phyloP scores from a whole-genome alignment of 2,329 filamentous ascomycete species.

The Ophiosphaerella narmari region DNA sequence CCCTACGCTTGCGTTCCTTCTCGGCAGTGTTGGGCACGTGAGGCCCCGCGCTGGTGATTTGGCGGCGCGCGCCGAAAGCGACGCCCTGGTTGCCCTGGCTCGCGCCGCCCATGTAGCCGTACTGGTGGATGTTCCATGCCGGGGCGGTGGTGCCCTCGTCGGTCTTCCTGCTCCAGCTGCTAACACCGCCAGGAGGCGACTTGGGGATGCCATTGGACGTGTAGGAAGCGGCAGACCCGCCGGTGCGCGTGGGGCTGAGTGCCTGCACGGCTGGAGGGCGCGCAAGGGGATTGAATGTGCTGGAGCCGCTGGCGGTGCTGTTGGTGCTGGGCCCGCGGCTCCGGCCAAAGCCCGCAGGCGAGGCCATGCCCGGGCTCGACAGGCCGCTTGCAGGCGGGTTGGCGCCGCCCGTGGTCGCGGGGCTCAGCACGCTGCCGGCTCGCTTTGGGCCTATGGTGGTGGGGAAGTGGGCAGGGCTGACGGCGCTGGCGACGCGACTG shows the following conservation, averaged over 20 bases:
- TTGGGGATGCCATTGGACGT: conserved; percentile 54
- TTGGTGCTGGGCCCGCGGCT: conserved; percentile 54
- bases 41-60: conserved; percentile 85
- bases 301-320: conserved; percentile 48
- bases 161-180: conserved; percentile 85
- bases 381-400: conserved; percentile 5
- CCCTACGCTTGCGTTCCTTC: conserved; percentile 72
- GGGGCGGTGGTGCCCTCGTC: conserved; percentile 82
- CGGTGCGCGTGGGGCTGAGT: conserved; percentile 54
- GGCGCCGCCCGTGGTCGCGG: conserved; percentile 34
- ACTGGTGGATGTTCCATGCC: conserved; percentile 98
- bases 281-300: conserved; percentile 52
- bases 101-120: conserved; percentile 94
- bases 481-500: conserved; percentile 78
- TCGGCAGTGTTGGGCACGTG: conserved; percentile 80
- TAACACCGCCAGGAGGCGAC: conserved; percentile 63
- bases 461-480: conserved; percentile 76
- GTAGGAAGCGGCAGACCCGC: conserved; percentile 63
- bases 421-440: conserved; percentile 50
- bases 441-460: conserved; percentile 75
- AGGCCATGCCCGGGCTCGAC: conserved; percentile 30
- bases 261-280: conserved; percentile 39
- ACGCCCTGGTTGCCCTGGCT: conserved; percentile 96
- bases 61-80: conserved; percentile 85
- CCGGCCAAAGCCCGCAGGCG: conserved; percentile 33